Conservation (phyloP, 2,329 filamentous ascomycete species). For the Microdochium bolleyi region DNA sequence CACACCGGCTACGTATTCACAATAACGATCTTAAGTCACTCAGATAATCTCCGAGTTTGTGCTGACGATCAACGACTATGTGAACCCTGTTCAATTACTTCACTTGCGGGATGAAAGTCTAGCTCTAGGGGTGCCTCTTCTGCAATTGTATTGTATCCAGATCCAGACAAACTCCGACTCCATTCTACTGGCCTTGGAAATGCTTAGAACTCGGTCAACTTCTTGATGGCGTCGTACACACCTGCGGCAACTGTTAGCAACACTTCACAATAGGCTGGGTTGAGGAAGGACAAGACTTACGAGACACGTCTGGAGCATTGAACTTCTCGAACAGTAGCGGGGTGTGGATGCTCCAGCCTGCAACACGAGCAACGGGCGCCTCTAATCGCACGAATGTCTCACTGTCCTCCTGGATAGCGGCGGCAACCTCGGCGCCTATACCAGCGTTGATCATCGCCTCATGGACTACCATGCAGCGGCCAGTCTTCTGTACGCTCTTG, state of each 20-base stretch:
- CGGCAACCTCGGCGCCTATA: constrained; percentile 81
- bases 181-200: neutral
- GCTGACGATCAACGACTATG: no score
- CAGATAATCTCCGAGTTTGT: no score
- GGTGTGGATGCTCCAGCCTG: constrained; percentile 83
- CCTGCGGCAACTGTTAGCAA: constrained; percentile 35
- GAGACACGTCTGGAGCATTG: constrained; percentile 75
- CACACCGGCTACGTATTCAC: no score
- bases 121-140: no score
- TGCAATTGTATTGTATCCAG: no score
- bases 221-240: constrained; percentile 64
- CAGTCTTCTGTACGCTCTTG: constrained; percentile 79
- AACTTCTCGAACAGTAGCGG: constrained; percentile 74
- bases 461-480: constrained; percentile 79
- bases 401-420: constrained; percentile 72
- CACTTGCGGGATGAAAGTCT: no score
- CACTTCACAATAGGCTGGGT: neutral
- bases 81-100: no score
- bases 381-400: constrained; percentile 75
- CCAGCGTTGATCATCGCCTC: constrained; percentile 89
- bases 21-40: no score
- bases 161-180: no score
- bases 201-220: constrained; percentile 59
- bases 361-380: constrained; percentile 76
- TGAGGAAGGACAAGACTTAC: constrained; percentile 48